Evolutionary conservation across 129 eudicot species (phyloP).

Genomic region (Flaveria robusta): DNA sequence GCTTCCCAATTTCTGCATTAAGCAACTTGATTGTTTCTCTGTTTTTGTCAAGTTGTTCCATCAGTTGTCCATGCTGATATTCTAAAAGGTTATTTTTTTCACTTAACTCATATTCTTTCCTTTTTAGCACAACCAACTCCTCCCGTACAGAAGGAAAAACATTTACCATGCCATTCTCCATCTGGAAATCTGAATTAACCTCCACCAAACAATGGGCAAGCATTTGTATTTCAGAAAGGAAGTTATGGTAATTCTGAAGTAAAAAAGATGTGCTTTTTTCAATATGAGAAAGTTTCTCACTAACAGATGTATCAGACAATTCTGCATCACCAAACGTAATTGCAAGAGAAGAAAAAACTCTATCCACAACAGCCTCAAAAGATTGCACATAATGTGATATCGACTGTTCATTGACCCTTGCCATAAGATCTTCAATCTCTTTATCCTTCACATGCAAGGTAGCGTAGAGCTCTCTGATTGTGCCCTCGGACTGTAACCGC

Average conservation of each 20-base stretch:
- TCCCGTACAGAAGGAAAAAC: conserved; percentile 52
- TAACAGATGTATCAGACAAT: conserved; percentile 48
- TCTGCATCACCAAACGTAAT: conserved; percentile 44
- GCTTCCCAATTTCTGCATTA: conserved; percentile 58
- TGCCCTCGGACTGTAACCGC: conserved; percentile 42
- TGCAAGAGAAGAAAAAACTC: conserved; percentile 56
- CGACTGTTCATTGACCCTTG: conserved; percentile 48
- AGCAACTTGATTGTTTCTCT: conserved; percentile 46
- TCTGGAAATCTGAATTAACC: conserved; percentile 46
- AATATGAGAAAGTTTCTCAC: conserved; percentile 58
- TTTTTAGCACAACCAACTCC: conserved; percentile 52
- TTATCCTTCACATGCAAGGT: conserved; percentile 50
- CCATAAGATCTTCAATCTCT: conserved; percentile 60
- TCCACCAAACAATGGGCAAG: conserved; percentile 59
- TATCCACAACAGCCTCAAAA: conserved; percentile 49
- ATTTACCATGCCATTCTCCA: conserved; percentile 52
- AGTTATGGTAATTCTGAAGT: conserved; percentile 61
- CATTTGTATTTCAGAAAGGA: conserved; percentile 58
- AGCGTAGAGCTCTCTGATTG: conserved; percentile 50
- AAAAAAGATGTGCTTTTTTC: conserved; percentile 55
- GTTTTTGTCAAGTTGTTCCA: conserved; percentile 61
- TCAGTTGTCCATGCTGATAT: conserved; percentile 51
- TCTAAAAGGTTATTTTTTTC: conserved; percentile 56
- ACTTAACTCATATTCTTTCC: conserved; percentile 57
- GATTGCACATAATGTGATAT: conserved; percentile 40